Percentiles rank a stretch among this genome's conserved stretches.
Evolutionary conservation across 495 filamentous ascomycete genomes (phyloP).

Genomic region (Peziza echinospora): DNA sequence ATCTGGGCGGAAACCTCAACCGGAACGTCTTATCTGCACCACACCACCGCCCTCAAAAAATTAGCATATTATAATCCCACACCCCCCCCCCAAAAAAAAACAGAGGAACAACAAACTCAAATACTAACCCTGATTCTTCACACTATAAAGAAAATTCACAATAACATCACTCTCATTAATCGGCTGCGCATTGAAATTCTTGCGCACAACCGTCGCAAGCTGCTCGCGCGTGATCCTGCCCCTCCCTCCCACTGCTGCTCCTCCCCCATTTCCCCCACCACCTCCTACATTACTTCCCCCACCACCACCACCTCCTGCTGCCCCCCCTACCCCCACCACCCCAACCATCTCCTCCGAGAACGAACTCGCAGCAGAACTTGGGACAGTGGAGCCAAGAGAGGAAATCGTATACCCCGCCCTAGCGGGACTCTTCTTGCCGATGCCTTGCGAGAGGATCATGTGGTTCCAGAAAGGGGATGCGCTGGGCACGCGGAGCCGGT

Average conservation of each 20-base stretch:
- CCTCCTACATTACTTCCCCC: conserved; percentile 27
- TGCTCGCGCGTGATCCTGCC: conserved; percentile 38
- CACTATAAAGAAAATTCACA: conserved; percentile 69
- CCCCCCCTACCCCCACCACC: background rate
- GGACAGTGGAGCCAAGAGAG: background rate
- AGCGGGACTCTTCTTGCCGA: conserved; percentile 12
- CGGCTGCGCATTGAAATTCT: conserved; percentile 72
- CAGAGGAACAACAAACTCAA: too few species aligned
- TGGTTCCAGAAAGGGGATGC: conserved; percentile 13
- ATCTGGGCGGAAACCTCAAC: conserved; percentile 13
- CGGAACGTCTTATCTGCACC: conserved; percentile 17
- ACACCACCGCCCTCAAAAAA: too few species aligned
- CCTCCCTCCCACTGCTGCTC: conserved; percentile 36
- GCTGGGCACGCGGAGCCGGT: conserved; percentile 9
- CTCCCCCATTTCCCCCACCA: conserved; percentile 46
- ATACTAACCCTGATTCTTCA: conserved; percentile 38
- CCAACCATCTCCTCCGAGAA: background rate
- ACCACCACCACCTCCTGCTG: background rate
- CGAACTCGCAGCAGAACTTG: background rate
- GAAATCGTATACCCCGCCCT: conserved; percentile 5
- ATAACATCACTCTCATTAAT: conserved; percentile 75
- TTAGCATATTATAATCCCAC: too few species aligned
- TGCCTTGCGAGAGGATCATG: conserved; percentile 14
- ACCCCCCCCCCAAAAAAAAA: background rate
- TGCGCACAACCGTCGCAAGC: conserved; percentile 59